Evolutionary conservation across 345 rosid genomes (phyloP).

Genomic region (Eucalyptus erythrocorys): DNA sequence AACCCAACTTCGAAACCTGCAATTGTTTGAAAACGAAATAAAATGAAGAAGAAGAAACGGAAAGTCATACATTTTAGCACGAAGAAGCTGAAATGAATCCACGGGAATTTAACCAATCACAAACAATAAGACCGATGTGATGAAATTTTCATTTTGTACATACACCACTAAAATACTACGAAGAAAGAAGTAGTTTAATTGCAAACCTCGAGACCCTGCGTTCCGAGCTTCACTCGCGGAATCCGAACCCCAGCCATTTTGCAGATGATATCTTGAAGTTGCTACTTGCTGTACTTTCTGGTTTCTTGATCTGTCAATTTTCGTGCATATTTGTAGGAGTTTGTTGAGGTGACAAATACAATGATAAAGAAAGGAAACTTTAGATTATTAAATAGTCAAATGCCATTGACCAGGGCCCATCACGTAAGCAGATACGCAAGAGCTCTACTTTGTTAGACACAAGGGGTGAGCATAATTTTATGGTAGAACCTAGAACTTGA

Average conservation of each 20-base stretch:
- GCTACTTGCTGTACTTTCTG: not conserved
- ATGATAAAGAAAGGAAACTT: not conserved
- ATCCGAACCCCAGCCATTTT: not conserved
- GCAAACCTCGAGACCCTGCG: not conserved
- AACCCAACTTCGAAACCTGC: conserved; percentile 2
- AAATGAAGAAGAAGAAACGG: not conserved
- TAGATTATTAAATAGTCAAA: not conserved
- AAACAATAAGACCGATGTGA: too few relatives aligned
- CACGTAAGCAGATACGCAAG: not conserved
- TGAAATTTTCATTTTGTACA: too few relatives aligned
- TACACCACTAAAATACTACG: too few relatives aligned
- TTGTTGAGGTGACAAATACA: not conserved
- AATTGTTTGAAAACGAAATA: not conserved
- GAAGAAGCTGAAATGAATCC: not conserved
- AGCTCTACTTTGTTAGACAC: too few relatives aligned
- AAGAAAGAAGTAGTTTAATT: too few relatives aligned
- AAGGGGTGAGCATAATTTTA: too few relatives aligned
- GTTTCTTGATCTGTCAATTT: not conserved
- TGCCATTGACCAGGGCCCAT: not conserved
- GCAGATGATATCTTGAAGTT: not conserved
- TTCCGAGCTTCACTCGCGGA: conserved; percentile 2
- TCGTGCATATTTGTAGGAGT: not conserved
- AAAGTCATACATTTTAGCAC: not conserved
- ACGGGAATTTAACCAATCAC: not conserved
- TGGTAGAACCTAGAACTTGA: too few relatives aligned